Evolutionary conservation across 495 filamentous ascomycete species (phyloP), one percentile per base, ranked within the genome.

Genomic region (Penicillium parvum): DNA sequence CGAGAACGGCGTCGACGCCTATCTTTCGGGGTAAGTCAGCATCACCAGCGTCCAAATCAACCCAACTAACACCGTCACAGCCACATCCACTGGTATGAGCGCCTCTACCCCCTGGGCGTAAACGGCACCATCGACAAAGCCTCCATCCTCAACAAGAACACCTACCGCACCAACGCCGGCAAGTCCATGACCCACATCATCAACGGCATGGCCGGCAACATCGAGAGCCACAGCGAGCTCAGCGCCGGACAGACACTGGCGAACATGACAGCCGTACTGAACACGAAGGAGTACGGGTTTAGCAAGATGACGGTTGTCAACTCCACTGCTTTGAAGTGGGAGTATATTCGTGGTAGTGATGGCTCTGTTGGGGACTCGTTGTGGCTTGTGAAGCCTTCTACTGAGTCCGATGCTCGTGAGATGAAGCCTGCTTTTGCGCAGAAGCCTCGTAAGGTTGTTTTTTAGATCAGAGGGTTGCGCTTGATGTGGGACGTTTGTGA

Each of bases 1-100:
- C 38, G 62, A 75, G 46, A 71, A 81, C 49, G 75, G 75, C 8
- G 77, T 81, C 15, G 78, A 82, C 49, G 61, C 77, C 5, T 75
- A 69, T 34, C 60, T 81, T 11, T 73, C 72, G 41, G 78, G 57
- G 38, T 50, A 44, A 48, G 44, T 49, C 25, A 3, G n/a, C 22
- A 7, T 29, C 14, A n/a, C 7, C 16, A 34, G 23, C 7, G 7
- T 3, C 3, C 11, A 9, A 14, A 14, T 11, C 1, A 1, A 6
- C 18, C 11, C 26, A 5, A 16, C 25, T 42, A 12, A 52, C 18
- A 9, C 25, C 28, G 18, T 22, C 19, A 3, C 20, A 60, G 76
- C 5, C 77, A 82, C 51, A 73, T 78, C 37, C 78, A 82, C 45
- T 76, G 72, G 58, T 77, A 74, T 45, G 68, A 79, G 41, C 65